Evolutionary conservation across 108 stramenopile genomes (phyloP).

Genomic region (Aurantiochytrium sp.): DNA sequence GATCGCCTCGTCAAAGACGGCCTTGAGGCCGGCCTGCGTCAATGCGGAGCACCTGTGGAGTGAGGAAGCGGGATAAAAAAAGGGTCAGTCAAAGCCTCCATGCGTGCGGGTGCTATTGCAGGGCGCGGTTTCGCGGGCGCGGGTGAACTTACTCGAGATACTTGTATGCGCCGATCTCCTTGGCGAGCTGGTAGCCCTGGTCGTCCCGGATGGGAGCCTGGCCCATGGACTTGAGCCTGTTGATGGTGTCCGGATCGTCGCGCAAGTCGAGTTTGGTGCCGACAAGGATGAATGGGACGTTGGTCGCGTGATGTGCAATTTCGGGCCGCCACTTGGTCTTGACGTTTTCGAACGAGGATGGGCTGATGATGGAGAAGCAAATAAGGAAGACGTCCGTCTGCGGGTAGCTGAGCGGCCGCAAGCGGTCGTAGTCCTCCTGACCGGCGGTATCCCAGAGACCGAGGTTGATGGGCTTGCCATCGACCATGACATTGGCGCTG

Average conservation of each 20-base stretch:
- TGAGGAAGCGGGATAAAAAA: too few relatives aligned
- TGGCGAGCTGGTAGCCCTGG: conserved; percentile 49
- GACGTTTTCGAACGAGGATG: conserved; percentile 58
- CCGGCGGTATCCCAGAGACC: conserved; percentile 67
- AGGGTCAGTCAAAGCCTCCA: background rate
- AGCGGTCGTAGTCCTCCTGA: conserved; percentile 68
- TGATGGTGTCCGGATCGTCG: conserved; percentile 43
- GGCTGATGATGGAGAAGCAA: conserved; percentile 55
- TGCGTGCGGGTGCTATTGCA: too few relatives aligned
- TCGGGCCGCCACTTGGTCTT: conserved; percentile 61
- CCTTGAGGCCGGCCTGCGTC: conserved; percentile 64
- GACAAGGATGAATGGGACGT: conserved; percentile 64
- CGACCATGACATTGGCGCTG: conserved; percentile 35
- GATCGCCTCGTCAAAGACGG: conserved; percentile 53
- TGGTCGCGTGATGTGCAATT: conserved; percentile 52
- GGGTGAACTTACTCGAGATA: conserved; percentile 55
- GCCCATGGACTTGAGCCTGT: conserved; percentile 37
- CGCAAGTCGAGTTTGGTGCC: conserved; percentile 61
- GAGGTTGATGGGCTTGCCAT: conserved; percentile 62
- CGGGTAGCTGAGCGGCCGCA: conserved; percentile 63
- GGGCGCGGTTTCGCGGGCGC: too few relatives aligned
- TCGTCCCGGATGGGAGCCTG: conserved; percentile 44
- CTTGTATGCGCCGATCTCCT: conserved; percentile 55
- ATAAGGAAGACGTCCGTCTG: conserved; percentile 67
- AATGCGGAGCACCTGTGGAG: conserved; percentile 51